Evolutionary conservation across 192 early-diverging fungal genomes (phyloP).

Genomic region (Podila epicladia): DNA sequence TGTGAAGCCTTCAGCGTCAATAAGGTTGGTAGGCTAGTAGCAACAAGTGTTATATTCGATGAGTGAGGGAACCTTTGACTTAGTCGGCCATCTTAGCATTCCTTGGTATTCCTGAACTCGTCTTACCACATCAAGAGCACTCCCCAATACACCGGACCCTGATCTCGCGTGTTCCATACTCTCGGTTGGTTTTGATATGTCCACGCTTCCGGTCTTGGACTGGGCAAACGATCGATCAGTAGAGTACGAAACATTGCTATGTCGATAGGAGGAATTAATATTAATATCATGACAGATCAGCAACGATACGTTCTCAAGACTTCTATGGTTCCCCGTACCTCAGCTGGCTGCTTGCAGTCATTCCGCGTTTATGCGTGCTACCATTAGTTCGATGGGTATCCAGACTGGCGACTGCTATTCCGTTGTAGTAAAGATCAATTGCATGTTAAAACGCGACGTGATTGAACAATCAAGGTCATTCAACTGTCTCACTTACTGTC

Average conservation of each 20-base stretch:
- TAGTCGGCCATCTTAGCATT: no score
- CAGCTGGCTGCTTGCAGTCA: slow-evolving; percentile 43
- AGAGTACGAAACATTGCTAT: slow-evolving; percentile 38
- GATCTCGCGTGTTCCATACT: slow-evolving; percentile 24
- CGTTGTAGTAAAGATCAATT: not conserved
- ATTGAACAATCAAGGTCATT: not conserved
- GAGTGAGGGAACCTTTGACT: no score
- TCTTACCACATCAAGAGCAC: slow-evolving; percentile 36
- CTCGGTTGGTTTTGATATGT: slow-evolving; percentile 4
- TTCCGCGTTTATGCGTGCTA: slow-evolving; percentile 13
- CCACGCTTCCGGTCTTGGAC: slow-evolving; percentile 33
- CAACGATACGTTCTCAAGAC: not conserved
- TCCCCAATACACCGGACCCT: slow-evolving; percentile 32
- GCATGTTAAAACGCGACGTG: not conserved
- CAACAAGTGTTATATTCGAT: not conserved
- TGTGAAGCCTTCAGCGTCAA: slow-evolving; percentile 63
- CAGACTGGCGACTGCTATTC: slow-evolving; percentile 11
- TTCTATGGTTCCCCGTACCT: slow-evolving; percentile 8
- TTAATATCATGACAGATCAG: no score
- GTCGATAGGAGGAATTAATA: not conserved
- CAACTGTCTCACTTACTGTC: slow-evolving; percentile 19
- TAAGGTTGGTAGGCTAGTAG: slow-evolving; percentile 37
- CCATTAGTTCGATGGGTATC: slow-evolving; percentile 32
- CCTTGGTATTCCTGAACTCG: not conserved
- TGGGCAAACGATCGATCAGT: slow-evolving; percentile 29